These are phyloP conservation scores for Fusarium sp. DNA, from an alignment of 2,329 filamentous ascomycete genomes.

Conservation along the genomic window DNA sequence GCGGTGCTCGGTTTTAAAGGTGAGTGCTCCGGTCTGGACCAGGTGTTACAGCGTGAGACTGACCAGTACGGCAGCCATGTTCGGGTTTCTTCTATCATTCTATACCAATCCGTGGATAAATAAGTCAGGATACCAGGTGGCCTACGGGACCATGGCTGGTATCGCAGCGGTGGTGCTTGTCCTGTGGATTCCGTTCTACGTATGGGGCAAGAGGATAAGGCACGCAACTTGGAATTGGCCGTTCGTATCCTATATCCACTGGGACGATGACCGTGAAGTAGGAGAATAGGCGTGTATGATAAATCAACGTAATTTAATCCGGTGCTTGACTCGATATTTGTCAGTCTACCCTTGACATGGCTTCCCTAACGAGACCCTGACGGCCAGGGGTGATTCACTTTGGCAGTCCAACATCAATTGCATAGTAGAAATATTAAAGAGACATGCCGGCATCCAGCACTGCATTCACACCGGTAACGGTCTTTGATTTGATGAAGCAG, in stretches of 20 bases:
- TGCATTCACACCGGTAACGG: constrained; percentile 68
- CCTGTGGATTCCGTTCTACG: constrained; percentile 65
- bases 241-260: constrained; percentile 62
- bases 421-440: no score
- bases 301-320: no score
- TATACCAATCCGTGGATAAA: constrained; percentile 74
- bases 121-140: constrained; percentile 63
- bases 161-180: constrained; percentile 65
- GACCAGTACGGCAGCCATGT: constrained; percentile 57
- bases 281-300: constrained; percentile 59
- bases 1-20: constrained; percentile 70
- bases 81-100: constrained; percentile 73
- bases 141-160: constrained; percentile 72
- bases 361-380: no score
- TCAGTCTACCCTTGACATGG: no score
- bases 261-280: constrained; percentile 69
- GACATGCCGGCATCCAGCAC: constrained; percentile 59
- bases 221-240: constrained; percentile 65
- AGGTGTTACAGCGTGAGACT: constrained; percentile 3
- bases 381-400: no score
- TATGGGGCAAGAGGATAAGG: constrained; percentile 67
- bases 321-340: no score
- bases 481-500: constrained; percentile 63
- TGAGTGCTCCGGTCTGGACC: constrained; percentile 46
- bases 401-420: no score